These are phyloP conservation scores for Cladophialophora chaetospira DNA, from an alignment of 2,329 filamentous ascomycete genomes.

Conservation along the genomic window DNA sequence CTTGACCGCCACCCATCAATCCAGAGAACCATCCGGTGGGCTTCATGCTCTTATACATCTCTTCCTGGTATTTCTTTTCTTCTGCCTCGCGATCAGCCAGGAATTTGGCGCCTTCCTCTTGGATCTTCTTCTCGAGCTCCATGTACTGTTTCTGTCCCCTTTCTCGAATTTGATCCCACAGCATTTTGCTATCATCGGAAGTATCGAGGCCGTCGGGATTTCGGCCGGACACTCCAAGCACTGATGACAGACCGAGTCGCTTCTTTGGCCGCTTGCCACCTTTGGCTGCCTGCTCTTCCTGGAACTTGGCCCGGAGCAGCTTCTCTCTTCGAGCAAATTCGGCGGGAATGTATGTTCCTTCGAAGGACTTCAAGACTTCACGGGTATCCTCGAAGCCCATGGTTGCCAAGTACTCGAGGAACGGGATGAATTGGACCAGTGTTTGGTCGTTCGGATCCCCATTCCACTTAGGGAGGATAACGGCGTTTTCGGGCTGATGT, in stretches of 20 bases:
- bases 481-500: conserved; percentile 94
- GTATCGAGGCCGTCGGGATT: conserved; percentile 63
- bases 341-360: conserved; percentile 82
- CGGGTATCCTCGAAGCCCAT: conserved; percentile 90
- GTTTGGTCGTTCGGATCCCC: conserved; percentile 81
- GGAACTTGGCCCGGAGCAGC: conserved; percentile 79
- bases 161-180: conserved; percentile 91
- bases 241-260: conserved; percentile 68
- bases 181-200: conserved; percentile 74
- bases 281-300: conserved; percentile 63
- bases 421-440: conserved; percentile 86
- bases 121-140: conserved; percentile 83
- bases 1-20: conserved; percentile 49
- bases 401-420: conserved; percentile 94
- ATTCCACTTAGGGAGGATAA: conserved; percentile 86
- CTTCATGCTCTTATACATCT: conserved; percentile 92
- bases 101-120: conserved; percentile 92
- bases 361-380: conserved; percentile 80
- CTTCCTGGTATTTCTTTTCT: conserved; percentile 86
- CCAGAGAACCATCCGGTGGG: conserved; percentile 62
- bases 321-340: conserved; percentile 91
- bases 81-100: conserved; percentile 87
- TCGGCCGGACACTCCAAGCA: conserved; percentile 74
- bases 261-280: conserved; percentile 61
- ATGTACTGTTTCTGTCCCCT: conserved; percentile 89